Evolutionary conservation across 352 stramenopile species (phyloP).

Genomic region (Globisporangium yorkense): DNA sequence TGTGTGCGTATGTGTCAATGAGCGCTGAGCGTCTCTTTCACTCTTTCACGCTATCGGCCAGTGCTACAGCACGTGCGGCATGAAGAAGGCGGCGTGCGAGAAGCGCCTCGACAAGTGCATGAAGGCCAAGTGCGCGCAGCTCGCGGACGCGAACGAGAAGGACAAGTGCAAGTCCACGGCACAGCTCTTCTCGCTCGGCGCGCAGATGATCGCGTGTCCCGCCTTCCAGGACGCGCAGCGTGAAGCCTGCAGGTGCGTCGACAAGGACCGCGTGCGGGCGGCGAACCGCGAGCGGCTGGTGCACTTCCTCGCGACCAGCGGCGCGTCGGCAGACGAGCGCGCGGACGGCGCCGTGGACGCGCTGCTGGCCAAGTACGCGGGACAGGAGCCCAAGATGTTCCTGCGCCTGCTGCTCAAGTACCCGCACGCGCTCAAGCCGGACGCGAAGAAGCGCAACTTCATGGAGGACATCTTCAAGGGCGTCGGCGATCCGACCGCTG

Average conservation of each 20-base stretch:
- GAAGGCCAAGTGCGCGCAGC: slow-evolving; percentile 37
- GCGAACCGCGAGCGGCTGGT: slow-evolving; percentile 41
- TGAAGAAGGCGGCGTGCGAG: slow-evolving; percentile 67
- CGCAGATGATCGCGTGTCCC: slow-evolving; percentile 64
- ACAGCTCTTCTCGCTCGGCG: slow-evolving; percentile 59
- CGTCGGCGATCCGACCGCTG: neutral
- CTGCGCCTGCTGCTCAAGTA: slow-evolving; percentile 52
- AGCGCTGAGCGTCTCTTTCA: neutral
- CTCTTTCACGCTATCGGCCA: slow-evolving; percentile 10
- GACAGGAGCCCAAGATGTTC: slow-evolving; percentile 58
- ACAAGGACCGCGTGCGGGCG: slow-evolving; percentile 14
- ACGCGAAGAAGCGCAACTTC: slow-evolving; percentile 41
- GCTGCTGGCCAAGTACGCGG: slow-evolving; percentile 63
- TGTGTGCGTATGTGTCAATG: no score
- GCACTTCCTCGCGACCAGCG: slow-evolving; percentile 46
- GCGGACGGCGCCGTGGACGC: slow-evolving; percentile 32
- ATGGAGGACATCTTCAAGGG: slow-evolving; percentile 46
- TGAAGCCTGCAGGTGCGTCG: slow-evolving; percentile 66
- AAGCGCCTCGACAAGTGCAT: slow-evolving; percentile 72
- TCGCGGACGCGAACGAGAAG: slow-evolving; percentile 10
- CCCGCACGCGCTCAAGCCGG: slow-evolving; percentile 42
- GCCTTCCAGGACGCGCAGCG: slow-evolving; percentile 59
- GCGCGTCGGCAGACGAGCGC: slow-evolving; percentile 32
- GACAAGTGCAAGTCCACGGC: slow-evolving; percentile 50
- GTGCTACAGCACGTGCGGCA: slow-evolving; percentile 80